Evolutionary conservation across 2,329 filamentous ascomycete species (phyloP), one percentile per base, ranked within the genome.

Genomic region (Arthrobotrys musiformis): DNA sequence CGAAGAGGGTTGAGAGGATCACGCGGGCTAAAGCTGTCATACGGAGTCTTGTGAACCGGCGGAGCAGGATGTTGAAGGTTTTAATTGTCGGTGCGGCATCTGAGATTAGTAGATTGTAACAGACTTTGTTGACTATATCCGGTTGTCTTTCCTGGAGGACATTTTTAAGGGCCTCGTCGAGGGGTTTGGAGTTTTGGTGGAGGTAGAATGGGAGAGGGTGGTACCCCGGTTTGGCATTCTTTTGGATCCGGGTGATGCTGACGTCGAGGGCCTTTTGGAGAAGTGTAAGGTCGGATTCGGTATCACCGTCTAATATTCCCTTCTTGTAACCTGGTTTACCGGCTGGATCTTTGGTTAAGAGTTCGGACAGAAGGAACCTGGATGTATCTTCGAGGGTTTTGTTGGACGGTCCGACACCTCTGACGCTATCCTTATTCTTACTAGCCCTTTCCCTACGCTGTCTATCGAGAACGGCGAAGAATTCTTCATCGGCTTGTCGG

Each of bases 61-160:
- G 50, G 26, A 77, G 50, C 13, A 77, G 50, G 50, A 77, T 70
- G n/a, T 77, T 77, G 52, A 77, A 77, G 8, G 73, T 77, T 9
- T 17, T 35, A 9, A 77, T 61, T 17, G 73, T 61, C 11, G 73
- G 73, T n/a, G 73, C 66, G 4, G 73, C 66, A 22, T 70, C 66
- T 19, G 73, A 77, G n/a, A 77, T 54, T n/a, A 77, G 44, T 13
- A 77, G 24, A 17, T 77, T 77, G 66, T 77, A 77, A 42, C 73
- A 77, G 52, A 77, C 66, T 40, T 77, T 77, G 42, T 70, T 77
- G 60, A 77, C 42, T 7, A 70, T 33, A 0, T 13, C 73, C 2
- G 37, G 37, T 9, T 67, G 48, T 28, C 40, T 24, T n/a, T 46
- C 28, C 1, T 35, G 40, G 17, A 77, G 44, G 24, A 77, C 52